phyloP scores from a whole-genome alignment of 2,329 filamentous ascomycete species.

The Furcasterigmium sp. region DNA sequence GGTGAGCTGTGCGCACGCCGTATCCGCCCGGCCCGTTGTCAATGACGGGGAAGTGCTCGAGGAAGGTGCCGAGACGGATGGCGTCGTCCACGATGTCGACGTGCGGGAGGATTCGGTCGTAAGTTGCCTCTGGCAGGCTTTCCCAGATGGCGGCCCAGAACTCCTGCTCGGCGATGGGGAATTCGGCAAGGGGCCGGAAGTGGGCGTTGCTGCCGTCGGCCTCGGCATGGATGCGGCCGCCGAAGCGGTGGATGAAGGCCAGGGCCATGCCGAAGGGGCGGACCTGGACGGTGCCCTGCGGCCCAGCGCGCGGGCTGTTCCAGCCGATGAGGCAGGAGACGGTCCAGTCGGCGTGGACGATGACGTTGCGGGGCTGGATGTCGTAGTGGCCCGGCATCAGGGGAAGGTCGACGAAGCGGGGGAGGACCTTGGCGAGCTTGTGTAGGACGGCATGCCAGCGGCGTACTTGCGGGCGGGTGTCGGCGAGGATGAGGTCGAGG shows the following conservation, averaged over 20 bases:
- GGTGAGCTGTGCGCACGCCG: background rate
- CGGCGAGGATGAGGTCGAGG: background rate
- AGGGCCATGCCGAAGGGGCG: constrained; percentile 1
- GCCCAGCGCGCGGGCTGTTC: background rate
- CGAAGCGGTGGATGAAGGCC: background rate
- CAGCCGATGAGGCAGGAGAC: background rate
- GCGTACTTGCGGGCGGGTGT: background rate
- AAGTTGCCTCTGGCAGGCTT: background rate
- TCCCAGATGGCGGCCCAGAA: background rate
- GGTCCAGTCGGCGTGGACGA: background rate
- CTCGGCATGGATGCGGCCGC: background rate
- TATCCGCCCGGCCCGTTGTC: background rate
- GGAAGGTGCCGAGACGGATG: background rate
- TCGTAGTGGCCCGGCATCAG: background rate
- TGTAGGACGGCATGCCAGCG: background rate
- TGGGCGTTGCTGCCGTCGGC: background rate
- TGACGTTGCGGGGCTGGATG: background rate
- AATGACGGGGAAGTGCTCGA: background rate
- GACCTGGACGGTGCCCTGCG: background rate
- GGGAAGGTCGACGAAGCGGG: background rate
- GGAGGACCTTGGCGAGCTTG: background rate
- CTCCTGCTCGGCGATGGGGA: background rate
- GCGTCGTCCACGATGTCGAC: background rate
- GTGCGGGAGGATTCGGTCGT: background rate
- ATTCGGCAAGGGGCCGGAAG: background rate